phyloP scores from a whole-genome alignment of 768 basidiomycete genomes.

The Daedaleopsis sinensis region DNA sequence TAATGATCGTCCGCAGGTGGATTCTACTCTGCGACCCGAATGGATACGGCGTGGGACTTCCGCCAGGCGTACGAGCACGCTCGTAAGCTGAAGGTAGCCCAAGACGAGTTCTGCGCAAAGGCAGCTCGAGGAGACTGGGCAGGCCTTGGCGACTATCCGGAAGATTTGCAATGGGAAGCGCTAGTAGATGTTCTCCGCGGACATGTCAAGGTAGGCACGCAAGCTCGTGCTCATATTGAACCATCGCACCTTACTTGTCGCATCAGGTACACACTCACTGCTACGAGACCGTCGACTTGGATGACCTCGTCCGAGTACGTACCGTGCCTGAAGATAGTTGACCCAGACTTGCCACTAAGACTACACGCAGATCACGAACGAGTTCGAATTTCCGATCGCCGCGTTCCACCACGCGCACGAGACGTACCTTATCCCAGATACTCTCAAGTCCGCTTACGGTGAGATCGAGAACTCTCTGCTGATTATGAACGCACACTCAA shows the following conservation, averaged over 20 bases:
- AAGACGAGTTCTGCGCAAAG: constrained; percentile 67
- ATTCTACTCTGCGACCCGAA: constrained; percentile 42
- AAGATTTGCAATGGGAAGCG: constrained; percentile 77
- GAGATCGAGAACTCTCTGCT: not conserved
- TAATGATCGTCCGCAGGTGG: not conserved
- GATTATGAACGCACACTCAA: not conserved
- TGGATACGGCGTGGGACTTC: constrained; percentile 74
- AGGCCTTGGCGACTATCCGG: constrained; percentile 59
- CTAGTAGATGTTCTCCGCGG: constrained; percentile 80
- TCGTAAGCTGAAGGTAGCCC: constrained; percentile 61
- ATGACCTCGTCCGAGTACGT: constrained; percentile 39
- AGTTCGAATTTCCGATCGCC: constrained; percentile 83
- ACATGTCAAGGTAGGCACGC: constrained; percentile 60
- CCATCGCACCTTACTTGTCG: not conserved
- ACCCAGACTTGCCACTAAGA: too few relatives aligned
- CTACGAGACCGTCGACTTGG: constrained; percentile 72
- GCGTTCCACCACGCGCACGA: constrained; percentile 90
- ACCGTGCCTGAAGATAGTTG: constrained; percentile 1
- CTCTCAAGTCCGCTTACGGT: constrained; percentile 72
- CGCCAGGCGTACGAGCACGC: constrained; percentile 73
- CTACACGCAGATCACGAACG: constrained; percentile 71
- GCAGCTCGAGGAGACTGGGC: constrained; percentile 52
- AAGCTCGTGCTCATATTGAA: not conserved
- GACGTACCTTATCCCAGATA: constrained; percentile 84
- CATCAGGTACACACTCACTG: constrained; percentile 57